Evolutionary conservation across 108 stramenopile genomes (phyloP).

Genomic region (Cyclotella distinguenda): DNA sequence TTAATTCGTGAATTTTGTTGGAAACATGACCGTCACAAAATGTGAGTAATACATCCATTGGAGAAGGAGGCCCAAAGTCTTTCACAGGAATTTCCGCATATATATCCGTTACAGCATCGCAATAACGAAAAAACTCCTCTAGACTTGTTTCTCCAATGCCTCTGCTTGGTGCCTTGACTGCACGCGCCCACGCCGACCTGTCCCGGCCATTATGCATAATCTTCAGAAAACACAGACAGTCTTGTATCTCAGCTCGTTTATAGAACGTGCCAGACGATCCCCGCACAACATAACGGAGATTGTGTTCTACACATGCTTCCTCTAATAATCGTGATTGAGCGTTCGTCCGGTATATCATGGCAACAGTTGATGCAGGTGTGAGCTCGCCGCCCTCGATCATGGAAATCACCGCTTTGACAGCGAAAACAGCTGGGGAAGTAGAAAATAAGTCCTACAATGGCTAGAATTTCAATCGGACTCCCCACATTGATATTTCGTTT

Average conservation of each 20-base stretch:
- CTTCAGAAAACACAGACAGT: conserved; percentile 74
- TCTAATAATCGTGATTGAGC: conserved; percentile 88
- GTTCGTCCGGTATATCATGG: conserved; percentile 89
- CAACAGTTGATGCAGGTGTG: conserved; percentile 51
- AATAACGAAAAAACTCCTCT: conserved; percentile 63
- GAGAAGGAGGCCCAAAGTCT: conserved; percentile 35
- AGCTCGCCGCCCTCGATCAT: conserved; percentile 53
- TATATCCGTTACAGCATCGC: conserved; percentile 46
- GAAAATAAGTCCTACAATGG: too few species aligned
- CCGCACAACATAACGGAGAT: conserved; percentile 72
- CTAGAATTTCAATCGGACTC: too few species aligned
- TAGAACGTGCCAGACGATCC: conserved; percentile 78
- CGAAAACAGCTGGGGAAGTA: conserved; percentile 67
- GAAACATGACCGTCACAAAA: conserved; percentile 24
- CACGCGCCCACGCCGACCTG: conserved; percentile 64
- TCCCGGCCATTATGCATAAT: conserved; percentile 74
- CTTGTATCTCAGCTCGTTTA: conserved; percentile 76
- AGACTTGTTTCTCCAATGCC: conserved; percentile 71
- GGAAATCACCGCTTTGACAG: conserved; percentile 59
- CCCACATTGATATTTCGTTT: too few species aligned
- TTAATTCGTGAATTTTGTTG: conserved; percentile 7
- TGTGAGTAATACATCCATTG: conserved; percentile 65
- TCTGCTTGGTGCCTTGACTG: conserved; percentile 67
- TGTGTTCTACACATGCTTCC: conserved; percentile 80
- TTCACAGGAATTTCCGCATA: conserved; percentile 23